These are phyloP conservation scores for Termitomyces sp. DNA, from an alignment of 768 basidiomycete species.

Conservation along the genomic window DNA sequence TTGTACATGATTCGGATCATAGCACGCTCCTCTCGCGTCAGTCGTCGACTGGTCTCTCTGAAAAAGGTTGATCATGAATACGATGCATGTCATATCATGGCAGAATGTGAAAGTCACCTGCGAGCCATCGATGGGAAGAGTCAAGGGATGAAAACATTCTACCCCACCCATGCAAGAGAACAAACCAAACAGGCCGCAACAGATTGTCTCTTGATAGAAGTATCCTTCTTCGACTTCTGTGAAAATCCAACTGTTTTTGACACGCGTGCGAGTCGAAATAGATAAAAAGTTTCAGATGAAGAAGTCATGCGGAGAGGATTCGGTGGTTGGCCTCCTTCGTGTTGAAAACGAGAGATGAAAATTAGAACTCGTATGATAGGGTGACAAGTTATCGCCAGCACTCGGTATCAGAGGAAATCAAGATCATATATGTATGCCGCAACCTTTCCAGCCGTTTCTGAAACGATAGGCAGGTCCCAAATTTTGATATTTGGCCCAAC, in stretches of 20 bases:
- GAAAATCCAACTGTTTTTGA: neutral
- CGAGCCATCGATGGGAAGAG: neutral
- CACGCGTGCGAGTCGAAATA: neutral
- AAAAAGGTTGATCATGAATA: neutral
- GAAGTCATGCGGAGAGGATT: neutral
- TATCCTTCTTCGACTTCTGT: neutral
- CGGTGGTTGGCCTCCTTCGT: neutral
- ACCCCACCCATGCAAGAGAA: neutral
- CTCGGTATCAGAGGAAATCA: too few relatives aligned
- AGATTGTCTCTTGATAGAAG: neutral
- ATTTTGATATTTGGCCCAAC: too few relatives aligned
- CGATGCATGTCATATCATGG: neutral
- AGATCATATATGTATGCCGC: neutral
- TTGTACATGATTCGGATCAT: slow-evolving; percentile 3
- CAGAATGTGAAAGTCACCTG: neutral
- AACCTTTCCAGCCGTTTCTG: too few relatives aligned
- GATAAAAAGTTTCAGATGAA: neutral
- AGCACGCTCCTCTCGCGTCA: neutral
- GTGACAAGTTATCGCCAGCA: too few relatives aligned
- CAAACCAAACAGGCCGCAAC: neutral
- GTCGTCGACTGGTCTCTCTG: neutral
- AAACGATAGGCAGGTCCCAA: too few relatives aligned
- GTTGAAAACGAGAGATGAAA: neutral
- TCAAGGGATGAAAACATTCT: neutral
- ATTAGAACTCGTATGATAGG: neutral